These are phyloP conservation scores for Teunomyces aglyptinius DNA, from an alignment of 805 yeast species.

Conservation along the genomic window DNA sequence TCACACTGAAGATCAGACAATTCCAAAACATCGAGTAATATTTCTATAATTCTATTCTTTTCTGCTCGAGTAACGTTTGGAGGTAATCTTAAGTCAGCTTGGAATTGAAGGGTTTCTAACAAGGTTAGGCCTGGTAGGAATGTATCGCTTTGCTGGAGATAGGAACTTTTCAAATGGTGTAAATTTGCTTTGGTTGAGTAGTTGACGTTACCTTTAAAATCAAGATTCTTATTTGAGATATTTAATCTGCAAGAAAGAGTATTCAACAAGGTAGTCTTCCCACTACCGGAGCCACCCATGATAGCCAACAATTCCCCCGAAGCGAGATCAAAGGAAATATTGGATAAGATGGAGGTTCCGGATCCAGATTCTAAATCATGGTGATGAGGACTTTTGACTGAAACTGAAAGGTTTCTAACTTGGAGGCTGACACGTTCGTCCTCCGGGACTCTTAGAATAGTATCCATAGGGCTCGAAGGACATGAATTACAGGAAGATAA, in stretches of 20 bases:
- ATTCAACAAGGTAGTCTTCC: conserved; percentile 26
- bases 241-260: conserved; percentile 23
- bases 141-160: conserved; percentile 21
- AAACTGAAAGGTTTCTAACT: conserved; percentile 13
- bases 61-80: conserved; percentile 11
- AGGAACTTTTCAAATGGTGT: conserved; percentile 21
- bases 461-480: not conserved
- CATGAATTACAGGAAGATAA: not conserved
- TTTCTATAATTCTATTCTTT: conserved; percentile 13
- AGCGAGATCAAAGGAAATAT: conserved; percentile 20
- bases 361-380: not conserved
- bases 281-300: conserved; percentile 30
- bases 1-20: conserved; percentile 16
- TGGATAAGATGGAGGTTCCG: conserved; percentile 13
- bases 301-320: conserved; percentile 23
- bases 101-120: conserved; percentile 20
- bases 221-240: conserved; percentile 11
- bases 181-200: conserved; percentile 14
- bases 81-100: conserved; percentile 24
- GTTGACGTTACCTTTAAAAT: conserved; percentile 18
- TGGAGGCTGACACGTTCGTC: conserved; percentile 9
- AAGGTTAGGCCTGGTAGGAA: conserved; percentile 25
- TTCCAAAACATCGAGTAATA: conserved; percentile 20
- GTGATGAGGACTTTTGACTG: conserved; percentile 3
- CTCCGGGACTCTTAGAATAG: conserved; percentile 3